phyloP scores from a whole-genome alignment of 2,329 filamentous ascomycete genomes.

The Botrytis medusae region DNA sequence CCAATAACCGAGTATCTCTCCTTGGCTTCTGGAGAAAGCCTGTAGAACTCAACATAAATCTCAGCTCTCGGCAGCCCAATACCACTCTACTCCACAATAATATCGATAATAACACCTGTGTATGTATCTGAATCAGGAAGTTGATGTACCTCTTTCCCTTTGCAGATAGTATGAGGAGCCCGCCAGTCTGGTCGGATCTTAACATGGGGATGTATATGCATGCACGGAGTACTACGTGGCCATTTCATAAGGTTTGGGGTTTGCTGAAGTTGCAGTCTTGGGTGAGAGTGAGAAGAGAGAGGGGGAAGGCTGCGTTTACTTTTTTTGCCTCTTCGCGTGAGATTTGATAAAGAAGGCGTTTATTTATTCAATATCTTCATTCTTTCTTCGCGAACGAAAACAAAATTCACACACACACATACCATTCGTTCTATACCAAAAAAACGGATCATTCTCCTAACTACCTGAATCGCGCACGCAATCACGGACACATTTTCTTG shows the following conservation, averaged over 20 bases:
- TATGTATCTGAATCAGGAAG: background rate
- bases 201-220: background rate
- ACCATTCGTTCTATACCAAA: no score
- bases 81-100: background rate
- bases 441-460: no score
- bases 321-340: background rate
- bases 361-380: no score
- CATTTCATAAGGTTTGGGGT: background rate
- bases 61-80: background rate
- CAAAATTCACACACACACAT: no score
- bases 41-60: background rate
- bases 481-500: no score
- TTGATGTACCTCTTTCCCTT: background rate
- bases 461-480: no score
- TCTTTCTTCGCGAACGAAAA: no score
- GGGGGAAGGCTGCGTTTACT: background rate
- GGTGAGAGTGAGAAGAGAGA: background rate
- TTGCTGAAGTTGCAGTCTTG: background rate
- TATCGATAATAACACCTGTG: background rate
- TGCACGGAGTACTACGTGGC: conserved; percentile 3
- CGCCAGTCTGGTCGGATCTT: background rate
- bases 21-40: background rate
- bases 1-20: no score
- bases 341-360: no score
- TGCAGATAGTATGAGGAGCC: background rate